Evolutionary conservation across 1,284 basidiomycete species (phyloP), one percentile per base, ranked within the genome.

Genomic region (Naganishia sp.): DNA sequence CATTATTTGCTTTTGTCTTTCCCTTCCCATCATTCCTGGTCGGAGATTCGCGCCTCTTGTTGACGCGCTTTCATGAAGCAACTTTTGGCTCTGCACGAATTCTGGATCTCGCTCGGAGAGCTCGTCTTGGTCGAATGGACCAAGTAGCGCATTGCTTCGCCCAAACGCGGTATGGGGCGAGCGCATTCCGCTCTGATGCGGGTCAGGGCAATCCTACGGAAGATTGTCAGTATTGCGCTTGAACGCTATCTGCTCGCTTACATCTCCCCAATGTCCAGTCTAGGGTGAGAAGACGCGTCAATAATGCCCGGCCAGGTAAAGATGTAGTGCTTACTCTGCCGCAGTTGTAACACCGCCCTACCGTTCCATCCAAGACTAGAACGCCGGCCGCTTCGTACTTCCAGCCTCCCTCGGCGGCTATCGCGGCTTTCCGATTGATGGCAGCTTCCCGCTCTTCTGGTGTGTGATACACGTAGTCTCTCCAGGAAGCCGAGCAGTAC

Each of bases 211-310:
- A 33, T 61, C 28, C 59, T 61, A 21, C 21, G n/a, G 21, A 3
- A 33, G n/a, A 28, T 42, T 13, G 33, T 45, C 18, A 33, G 15
- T 33, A 13, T 49, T 0, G 49, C 33, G 16, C 33, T 39, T 7
- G 6, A 28, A 49, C 6, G 43, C 15, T 3, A 25, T 46, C 9
- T 11, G 4, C 45, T 45, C 33, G 42, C 59, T 61, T 50, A 61
- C 59, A 44, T 61, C 59, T 43, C 59, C 59, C 59, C 59, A 61
- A 18, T 61, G 59, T 28, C 59, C 59, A 25, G n/a, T 42, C 59
- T 61, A 18, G 6, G 16, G 21, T 2, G 28, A 25, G 10, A 42
- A 23, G 33, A 25, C 11, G 13, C 1, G 18, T 36, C 46, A 36
- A 23, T 48, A 18, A 21, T 52, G 6, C 21, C 3, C 15, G 6